A percentile compares a stretch with the other conserved stretches of the same genome.
Evolutionary conservation across 306 rosid species (phyloP).

Genomic region (Acacia melanoxylon): DNA sequence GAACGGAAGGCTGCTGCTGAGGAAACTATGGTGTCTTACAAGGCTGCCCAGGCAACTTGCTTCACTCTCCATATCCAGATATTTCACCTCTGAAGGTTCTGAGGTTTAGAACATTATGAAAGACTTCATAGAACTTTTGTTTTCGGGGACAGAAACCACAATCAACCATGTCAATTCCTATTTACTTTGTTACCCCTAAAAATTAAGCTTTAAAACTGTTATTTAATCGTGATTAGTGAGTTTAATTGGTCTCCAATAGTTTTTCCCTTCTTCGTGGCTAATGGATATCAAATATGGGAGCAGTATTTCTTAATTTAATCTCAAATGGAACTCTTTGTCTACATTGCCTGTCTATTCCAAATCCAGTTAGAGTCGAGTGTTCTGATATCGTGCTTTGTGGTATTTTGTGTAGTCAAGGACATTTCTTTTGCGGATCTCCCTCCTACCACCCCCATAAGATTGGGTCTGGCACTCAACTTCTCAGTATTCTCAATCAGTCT

Average conservation of each 20-base stretch:
- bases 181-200: neutral
- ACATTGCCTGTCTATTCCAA: neutral
- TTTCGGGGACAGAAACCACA: neutral
- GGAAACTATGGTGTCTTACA: slow-evolving; percentile 72
- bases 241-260: neutral
- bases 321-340: neutral
- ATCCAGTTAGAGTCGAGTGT: neutral
- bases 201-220: neutral
- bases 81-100: neutral
- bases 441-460: slow-evolving; percentile 75
- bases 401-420: slow-evolving; percentile 41
- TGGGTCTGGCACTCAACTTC: slow-evolving; percentile 79
- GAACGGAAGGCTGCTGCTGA: slow-evolving; percentile 69
- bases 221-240: neutral
- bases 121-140: neutral
- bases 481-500: slow-evolving; percentile 81
- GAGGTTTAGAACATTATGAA: neutral
- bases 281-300: neutral
- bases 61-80: neutral
- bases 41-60: slow-evolving; percentile 63
- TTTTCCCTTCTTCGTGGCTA: neutral
- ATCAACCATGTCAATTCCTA: neutral
- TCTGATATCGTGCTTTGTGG: neutral
- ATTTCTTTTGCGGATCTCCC: slow-evolving; percentile 64
- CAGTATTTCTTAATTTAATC: neutral